These are phyloP conservation scores for Debaryomyces fabryi DNA, from an alignment of 1,139 yeast genomes.

Conservation along the genomic window DNA sequence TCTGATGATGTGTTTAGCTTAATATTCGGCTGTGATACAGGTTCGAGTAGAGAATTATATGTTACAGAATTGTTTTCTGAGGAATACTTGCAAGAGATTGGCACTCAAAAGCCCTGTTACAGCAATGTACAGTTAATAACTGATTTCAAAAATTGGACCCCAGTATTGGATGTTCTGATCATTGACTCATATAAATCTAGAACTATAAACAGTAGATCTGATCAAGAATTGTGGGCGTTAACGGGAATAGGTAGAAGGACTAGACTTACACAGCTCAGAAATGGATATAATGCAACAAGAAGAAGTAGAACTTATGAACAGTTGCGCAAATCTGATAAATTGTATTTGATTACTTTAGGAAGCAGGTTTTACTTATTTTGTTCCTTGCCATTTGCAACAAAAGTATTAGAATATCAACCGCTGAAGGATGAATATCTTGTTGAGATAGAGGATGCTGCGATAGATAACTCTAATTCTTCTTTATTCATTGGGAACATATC, in stretches of 20 bases:
- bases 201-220: slow-evolving; percentile 20
- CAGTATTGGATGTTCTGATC: slow-evolving; percentile 44
- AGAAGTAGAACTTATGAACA: slow-evolving; percentile 30
- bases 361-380: slow-evolving; percentile 32
- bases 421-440: slow-evolving; percentile 16
- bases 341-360: slow-evolving; percentile 21
- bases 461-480: slow-evolving; percentile 17
- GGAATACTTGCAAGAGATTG: slow-evolving; percentile 18
- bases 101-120: slow-evolving; percentile 14
- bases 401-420: slow-evolving; percentile 34
- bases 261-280: slow-evolving; percentile 40
- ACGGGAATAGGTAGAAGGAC: slow-evolving; percentile 46
- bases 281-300: slow-evolving; percentile 39
- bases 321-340: slow-evolving; percentile 28
- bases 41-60: slow-evolving; percentile 34
- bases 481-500: slow-evolving; percentile 16
- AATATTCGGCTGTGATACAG: slow-evolving; percentile 38
- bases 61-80: slow-evolving; percentile 19
- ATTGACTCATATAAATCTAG: slow-evolving; percentile 30
- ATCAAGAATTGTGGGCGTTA: slow-evolving; percentile 51
- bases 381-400: slow-evolving; percentile 41
- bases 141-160: slow-evolving; percentile 53
- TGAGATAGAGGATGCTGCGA: slow-evolving; percentile 28
- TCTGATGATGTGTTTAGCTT: slow-evolving; percentile 22
- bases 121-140: slow-evolving; percentile 17